A percentile compares a stretch with the other conserved stretches of the same genome.
Conservation (phyloP, 176 grass and related monocot genomes). For the Oryza nivara region DNA sequence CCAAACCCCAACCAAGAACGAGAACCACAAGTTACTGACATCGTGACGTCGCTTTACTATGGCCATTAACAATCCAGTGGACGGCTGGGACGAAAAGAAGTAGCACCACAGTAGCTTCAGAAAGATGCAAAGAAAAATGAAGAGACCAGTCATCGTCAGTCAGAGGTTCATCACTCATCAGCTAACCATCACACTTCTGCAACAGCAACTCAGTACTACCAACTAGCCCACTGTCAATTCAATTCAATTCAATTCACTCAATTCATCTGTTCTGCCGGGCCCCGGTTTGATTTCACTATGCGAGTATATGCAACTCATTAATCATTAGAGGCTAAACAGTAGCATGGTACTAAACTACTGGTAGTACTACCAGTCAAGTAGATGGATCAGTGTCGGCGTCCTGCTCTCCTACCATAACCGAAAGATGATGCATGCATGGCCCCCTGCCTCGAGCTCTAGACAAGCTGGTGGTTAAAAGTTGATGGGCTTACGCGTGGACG, state of each 20-base stretch:
- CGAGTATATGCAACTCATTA: neutral
- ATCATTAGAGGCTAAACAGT: neutral
- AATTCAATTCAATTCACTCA: neutral
- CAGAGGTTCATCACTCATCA: neutral
- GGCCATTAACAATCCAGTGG: constrained; percentile 26
- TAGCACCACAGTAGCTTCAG: constrained; percentile 1
- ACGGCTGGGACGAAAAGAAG: constrained; percentile 29
- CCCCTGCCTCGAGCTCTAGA: constrained; percentile 10
- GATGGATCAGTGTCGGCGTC: neutral
- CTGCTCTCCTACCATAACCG: neutral
- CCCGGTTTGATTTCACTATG: neutral
- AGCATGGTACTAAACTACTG: neutral
- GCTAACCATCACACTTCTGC: constrained; percentile 1
- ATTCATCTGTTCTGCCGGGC: neutral
- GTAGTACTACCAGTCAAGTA: neutral
- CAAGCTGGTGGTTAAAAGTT: constrained; percentile 31
- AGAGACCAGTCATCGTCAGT: neutral
- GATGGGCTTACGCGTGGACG: neutral
- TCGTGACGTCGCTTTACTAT: constrained; percentile 14
- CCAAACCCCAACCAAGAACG: constrained; percentile 3
- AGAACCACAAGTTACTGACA: constrained; percentile 12
- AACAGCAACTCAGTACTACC: neutral
- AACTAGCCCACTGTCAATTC: neutral
- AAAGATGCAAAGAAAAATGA: constrained; percentile 12
- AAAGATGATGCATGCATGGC: neutral